Base-by-base conservation (phyloP, 1,284 basidiomycete genomes). In the Trichosporon faecale region DNA sequence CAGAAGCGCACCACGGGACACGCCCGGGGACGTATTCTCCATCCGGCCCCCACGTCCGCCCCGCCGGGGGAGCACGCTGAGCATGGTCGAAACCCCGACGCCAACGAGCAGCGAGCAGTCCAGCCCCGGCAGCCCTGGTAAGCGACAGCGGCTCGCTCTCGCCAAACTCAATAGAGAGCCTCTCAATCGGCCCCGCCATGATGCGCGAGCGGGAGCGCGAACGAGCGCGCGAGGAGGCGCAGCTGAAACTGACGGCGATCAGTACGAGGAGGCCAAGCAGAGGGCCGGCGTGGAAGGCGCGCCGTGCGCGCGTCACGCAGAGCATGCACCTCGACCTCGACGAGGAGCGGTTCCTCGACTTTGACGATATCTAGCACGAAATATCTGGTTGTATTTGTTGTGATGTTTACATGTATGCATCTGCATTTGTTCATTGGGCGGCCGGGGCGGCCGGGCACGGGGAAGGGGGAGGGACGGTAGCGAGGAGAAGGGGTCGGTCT, bases 311-410 rank as follows among this genome's bases (percentile, higher is more conserved):
- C 8, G 23, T 64, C 12, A 37, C 63, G 37, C 63, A 64, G 66
- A 70, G 57, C 29, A 61, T 61, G 49, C 66, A 70, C 63, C 31
- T 33, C 16, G 69, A 70, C 63, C 31, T 33, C 14, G 69, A 70
- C 44, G 69, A 63, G 44, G 72, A 73, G 65, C 66, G 70, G 5
- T 73, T 73, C 68, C 70, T 73, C 61, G 72, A 73, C 66, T 73
- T 73, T 73, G 72, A 73, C 66, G 72, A 73, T 44, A 73, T 73
- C 33, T 73, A 63, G 5, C 8, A 29, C 1, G 21, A 49, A 29
- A 14, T 14, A 25, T 46, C 40, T 29, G 21, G 37, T 46, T 46
- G 37, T 44, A 46, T 46, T 11, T 65, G 64, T 61, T 61, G 40
- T 44, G 37, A 46, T 49, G 18, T 37, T 61, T 31, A 29, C 33